A percentile compares a stretch with the other conserved stretches of the same genome.
phyloP scores from a whole-genome alignment of 257 asterid species.

The Henckelia pumila region DNA sequence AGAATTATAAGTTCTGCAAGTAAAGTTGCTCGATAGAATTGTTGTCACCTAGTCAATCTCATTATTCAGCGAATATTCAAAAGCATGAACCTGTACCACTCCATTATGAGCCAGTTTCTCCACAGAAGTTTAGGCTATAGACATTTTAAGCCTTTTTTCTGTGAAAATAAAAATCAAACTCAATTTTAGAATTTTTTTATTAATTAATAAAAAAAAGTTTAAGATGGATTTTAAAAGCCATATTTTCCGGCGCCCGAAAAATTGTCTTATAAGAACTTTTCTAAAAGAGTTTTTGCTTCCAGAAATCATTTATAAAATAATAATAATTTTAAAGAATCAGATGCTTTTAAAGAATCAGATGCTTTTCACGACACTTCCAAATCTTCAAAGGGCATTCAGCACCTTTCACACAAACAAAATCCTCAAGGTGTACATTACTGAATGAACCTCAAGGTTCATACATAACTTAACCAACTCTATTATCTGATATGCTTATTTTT shows the following conservation, averaged over 20 bases:
- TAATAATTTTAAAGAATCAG: too few species aligned
- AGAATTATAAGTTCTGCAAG: not conserved
- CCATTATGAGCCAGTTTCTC: not conserved
- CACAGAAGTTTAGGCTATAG: not conserved
- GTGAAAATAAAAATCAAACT: too few species aligned
- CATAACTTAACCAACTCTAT: conserved; percentile 3
- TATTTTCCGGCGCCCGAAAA: not conserved
- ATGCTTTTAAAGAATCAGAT: too few species aligned
- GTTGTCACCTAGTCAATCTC: not conserved
- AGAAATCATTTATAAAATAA: too few species aligned
- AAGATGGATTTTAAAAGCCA: not conserved
- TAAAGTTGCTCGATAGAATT: not conserved
- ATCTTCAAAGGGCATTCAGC: not conserved
- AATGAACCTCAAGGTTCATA: conserved; percentile 13
- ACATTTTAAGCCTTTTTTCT: not conserved
- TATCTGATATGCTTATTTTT: not conserved
- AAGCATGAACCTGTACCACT: not conserved
- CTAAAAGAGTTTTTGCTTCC: not conserved
- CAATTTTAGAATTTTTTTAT: too few species aligned
- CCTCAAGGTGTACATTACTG: conserved; percentile 5
- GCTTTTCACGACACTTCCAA: not conserved
- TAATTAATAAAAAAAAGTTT: not conserved
- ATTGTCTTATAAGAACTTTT: not conserved
- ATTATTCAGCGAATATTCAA: too few species aligned
- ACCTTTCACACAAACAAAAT: not conserved